These are phyloP conservation scores for Trichomonascaceae sp. DNA, from an alignment of 1,139 yeast genomes.

Conservation along the genomic window DNA sequence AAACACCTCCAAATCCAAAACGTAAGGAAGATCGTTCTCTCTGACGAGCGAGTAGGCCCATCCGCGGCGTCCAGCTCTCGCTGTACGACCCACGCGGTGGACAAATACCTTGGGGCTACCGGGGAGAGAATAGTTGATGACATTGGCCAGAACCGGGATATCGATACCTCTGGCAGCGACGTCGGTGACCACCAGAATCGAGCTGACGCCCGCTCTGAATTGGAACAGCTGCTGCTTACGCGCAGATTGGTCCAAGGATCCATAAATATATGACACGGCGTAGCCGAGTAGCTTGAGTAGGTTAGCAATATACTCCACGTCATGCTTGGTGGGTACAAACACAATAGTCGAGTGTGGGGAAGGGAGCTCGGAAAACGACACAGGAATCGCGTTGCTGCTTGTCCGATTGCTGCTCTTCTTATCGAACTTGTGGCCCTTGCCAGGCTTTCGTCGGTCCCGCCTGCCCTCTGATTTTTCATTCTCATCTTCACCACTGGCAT, in stretches of 20 bases:
- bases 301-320: slow-evolving; percentile 76
- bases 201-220: slow-evolving; percentile 73
- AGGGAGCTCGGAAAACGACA: slow-evolving; percentile 67
- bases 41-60: slow-evolving; percentile 92
- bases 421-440: slow-evolving; percentile 36
- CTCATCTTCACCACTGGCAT: slow-evolving; percentile 17
- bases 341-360: slow-evolving; percentile 78
- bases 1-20: slow-evolving; percentile 81
- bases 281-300: slow-evolving; percentile 69
- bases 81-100: slow-evolving; percentile 98
- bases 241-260: slow-evolving; percentile 90
- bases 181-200: slow-evolving; percentile 85
- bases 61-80: slow-evolving; percentile 96
- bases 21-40: slow-evolving; percentile 78
- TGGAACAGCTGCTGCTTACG: slow-evolving; percentile 79
- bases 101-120: slow-evolving; percentile 86
- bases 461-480: slow-evolving; percentile 25
- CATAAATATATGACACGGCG: slow-evolving; percentile 80
- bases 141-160: slow-evolving; percentile 92
- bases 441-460: too few relatives aligned
- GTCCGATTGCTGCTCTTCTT: slow-evolving; percentile 25
- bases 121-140: slow-evolving; percentile 80
- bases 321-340: slow-evolving; percentile 95
- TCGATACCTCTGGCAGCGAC: slow-evolving; percentile 99
- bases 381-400: slow-evolving; percentile 38